Evolutionary conservation across 805 yeast genomes (phyloP).

Genomic region (Kodamaea kaohsiungensis): DNA sequence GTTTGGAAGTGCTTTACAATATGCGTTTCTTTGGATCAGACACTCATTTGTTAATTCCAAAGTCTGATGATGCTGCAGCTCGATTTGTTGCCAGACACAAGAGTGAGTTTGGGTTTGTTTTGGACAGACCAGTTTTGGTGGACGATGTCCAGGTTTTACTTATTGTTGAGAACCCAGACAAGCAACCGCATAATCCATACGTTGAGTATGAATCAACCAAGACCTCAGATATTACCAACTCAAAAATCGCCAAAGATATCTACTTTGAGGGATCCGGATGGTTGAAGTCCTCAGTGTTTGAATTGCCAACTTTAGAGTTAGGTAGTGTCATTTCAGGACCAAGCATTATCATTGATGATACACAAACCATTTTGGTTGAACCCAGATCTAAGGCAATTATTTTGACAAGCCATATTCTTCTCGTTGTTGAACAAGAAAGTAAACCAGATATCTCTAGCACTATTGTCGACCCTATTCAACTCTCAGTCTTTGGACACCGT

Average conservation of each 20-base stretch:
- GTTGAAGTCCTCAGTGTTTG: conserved; percentile 38
- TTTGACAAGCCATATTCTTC: conserved; percentile 26
- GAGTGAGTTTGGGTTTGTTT: conserved; percentile 38
- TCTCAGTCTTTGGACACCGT: conserved; percentile 43
- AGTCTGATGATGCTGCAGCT: conserved; percentile 22
- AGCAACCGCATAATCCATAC: conserved; percentile 18
- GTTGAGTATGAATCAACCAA: conserved; percentile 13
- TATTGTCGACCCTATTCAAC: conserved; percentile 38
- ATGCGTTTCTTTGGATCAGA: conserved; percentile 89
- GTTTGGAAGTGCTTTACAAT: conserved; percentile 66
- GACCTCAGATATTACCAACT: neutral
- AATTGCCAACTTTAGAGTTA: conserved; percentile 21
- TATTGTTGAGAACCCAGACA: conserved; percentile 16
- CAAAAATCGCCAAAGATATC: conserved; percentile 25
- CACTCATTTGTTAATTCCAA: conserved; percentile 72
- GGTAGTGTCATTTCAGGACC: conserved; percentile 30
- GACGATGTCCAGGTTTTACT: conserved; percentile 38
- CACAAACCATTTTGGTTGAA: conserved; percentile 32
- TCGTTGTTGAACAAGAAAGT: conserved; percentile 21
- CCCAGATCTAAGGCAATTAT: conserved; percentile 34
- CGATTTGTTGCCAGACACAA: conserved; percentile 30
- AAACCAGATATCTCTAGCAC: conserved; percentile 24
- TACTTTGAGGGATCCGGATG: conserved; percentile 55
- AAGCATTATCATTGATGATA: conserved; percentile 35
- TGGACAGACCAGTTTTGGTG: conserved; percentile 36